These are phyloP conservation scores for Vitis hybrid DNA, from an alignment of 177 flowering plant genomes.

Conservation along the genomic window DNA sequence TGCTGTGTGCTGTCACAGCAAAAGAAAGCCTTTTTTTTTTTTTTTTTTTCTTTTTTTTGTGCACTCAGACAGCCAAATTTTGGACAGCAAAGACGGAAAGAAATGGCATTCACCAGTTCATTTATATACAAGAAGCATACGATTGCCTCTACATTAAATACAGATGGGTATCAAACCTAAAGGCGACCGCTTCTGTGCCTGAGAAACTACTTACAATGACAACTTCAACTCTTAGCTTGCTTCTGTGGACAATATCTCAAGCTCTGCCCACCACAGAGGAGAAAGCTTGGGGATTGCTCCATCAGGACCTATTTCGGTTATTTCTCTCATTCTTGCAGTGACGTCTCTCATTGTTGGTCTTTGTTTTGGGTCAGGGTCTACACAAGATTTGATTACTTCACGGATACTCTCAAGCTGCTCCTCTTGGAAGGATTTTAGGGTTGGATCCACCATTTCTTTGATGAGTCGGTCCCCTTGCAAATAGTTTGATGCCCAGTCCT, in stretches of 20 bases:
- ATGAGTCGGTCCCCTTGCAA: conserved; percentile 29
- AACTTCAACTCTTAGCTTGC: conserved; percentile 19
- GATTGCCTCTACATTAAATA: neutral
- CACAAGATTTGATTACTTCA: conserved; percentile 43
- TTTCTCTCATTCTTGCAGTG: conserved; percentile 38
- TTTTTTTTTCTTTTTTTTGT: neutral
- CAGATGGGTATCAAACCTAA: conserved; percentile 1
- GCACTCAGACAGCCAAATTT: neutral
- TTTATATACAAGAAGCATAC: conserved; percentile 15
- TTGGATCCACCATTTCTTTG: conserved; percentile 50
- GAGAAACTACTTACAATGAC: neutral
- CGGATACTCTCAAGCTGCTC: conserved; percentile 46
- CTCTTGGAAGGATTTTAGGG: conserved; percentile 30
- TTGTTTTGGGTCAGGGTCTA: conserved; percentile 25
- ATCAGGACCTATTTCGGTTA: conserved; percentile 39
- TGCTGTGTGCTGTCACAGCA: no score
- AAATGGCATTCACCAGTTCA: neutral
- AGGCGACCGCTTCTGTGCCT: conserved; percentile 4
- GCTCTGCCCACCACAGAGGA: conserved; percentile 67
- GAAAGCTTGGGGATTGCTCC: conserved; percentile 43
- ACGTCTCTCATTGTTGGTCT: conserved; percentile 58
- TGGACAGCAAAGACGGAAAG: neutral
- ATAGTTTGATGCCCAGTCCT: conserved; percentile 55
- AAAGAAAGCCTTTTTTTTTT: no score
- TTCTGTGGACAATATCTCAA: conserved; percentile 39